Evolutionary conservation across 1,139 yeast species (phyloP), one percentile per base, ranked within the genome.

Genomic region (Candida tropicalis): DNA sequence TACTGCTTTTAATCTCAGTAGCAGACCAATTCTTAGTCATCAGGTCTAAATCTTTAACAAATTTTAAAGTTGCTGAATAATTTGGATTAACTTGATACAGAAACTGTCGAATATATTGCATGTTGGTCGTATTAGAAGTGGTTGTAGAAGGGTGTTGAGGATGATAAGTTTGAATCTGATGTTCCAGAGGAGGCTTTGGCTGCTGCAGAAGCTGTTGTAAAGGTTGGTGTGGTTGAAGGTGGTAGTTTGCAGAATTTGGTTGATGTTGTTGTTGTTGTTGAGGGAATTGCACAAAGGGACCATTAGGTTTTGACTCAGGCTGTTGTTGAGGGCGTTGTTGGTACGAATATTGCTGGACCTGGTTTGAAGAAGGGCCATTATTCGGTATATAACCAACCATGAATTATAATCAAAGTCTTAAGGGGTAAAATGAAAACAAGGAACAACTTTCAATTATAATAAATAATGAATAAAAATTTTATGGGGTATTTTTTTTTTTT

Each of bases 1-100:
- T 51, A 23, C 62, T 60, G 12, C 48, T 44, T 10, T 49, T 46
- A 1, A 50, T 39, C 46, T 74, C 79, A 12, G 56, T 58, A 2
- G 41, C 46, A 0, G 66, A 55, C 79, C 79, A 73, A 44, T 61
- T 47, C 26, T 54, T 46, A 0, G 68, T 63, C 66, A 73, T 63
- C 25, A 43, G 31, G 35, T 46, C 43, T 16, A 49, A 39, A 28
- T 48, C 41, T 35, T 45, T 36, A 12, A 42, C 39, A 27, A 51
- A 48, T 22, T 43, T 42, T 15, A 50, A 34, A 38, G 46, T 46
- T 18, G 44, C 50, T 4, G 48, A 29, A 20, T 27, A 43, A 22
- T 28, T 42, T 5, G 48, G 48, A 23, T 47, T 40, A 18, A 40
- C 29, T 17, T 43, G 45, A 27, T 40, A 45, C 34, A 38, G 46